Conservation (phyloP, 2,329 filamentous ascomycete species). For the Cladosporium oxysporum region DNA sequence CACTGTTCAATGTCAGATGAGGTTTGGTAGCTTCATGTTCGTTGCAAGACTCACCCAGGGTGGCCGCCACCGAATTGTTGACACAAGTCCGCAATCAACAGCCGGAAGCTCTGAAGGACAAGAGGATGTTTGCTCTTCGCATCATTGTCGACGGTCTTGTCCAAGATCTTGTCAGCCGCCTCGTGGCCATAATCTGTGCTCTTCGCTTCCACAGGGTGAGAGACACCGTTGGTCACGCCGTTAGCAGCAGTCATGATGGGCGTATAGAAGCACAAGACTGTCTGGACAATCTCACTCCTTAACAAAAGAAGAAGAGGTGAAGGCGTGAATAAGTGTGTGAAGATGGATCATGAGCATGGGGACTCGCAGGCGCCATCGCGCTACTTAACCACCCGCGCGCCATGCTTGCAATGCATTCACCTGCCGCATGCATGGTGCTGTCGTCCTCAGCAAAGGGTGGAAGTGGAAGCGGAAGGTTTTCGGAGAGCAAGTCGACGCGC, state of each 20-base stretch:
- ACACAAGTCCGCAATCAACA: conserved; percentile 67
- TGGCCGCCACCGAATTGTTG: conserved; percentile 71
- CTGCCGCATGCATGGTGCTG: conserved; percentile 1
- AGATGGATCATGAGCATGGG: not conserved
- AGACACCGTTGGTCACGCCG: conserved; percentile 6
- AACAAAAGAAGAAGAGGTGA: not conserved
- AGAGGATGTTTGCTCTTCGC: conserved; percentile 17
- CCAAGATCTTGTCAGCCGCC: conserved; percentile 10
- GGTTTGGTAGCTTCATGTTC: not conserved
- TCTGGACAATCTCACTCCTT: not conserved
- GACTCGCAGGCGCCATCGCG: not conserved
- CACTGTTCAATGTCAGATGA: not conserved
- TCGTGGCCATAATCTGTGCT: conserved; percentile 15
- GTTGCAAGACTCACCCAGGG: conserved; percentile 48
- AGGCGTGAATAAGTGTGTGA: not conserved
- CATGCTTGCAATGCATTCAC: not conserved
- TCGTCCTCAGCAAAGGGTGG: not conserved
- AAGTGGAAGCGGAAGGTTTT: not conserved
- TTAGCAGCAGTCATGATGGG: conserved; percentile 14
- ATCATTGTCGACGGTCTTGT: conserved; percentile 5
- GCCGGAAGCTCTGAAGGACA: conserved; percentile 52
- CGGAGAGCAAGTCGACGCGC: conserved; percentile 8
- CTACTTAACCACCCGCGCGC: conserved; percentile 7
- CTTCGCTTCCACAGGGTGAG: not conserved
- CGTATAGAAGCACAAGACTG: not conserved